phyloP scores from a whole-genome alignment of 2,329 filamentous ascomycete species.

The Cercospora sojina region DNA sequence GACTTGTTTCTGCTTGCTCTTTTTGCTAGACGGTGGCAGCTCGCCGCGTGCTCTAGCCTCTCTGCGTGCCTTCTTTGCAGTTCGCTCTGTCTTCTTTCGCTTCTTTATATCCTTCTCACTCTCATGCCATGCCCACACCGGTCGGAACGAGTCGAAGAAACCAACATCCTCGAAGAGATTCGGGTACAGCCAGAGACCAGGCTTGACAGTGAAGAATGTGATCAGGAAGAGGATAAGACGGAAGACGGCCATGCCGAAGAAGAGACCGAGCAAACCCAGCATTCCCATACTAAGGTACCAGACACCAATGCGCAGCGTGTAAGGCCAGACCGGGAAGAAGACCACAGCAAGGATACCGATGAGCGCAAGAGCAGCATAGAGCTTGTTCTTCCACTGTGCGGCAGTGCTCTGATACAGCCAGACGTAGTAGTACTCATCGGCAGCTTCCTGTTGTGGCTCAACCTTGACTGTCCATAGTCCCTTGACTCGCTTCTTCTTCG shows the following conservation, averaged over 20 bases:
- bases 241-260: slow-evolving; percentile 98
- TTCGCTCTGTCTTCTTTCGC: slow-evolving; percentile 40
- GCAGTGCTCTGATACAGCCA: slow-evolving; percentile 83
- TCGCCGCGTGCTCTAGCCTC: slow-evolving; percentile 35
- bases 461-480: slow-evolving; percentile 95
- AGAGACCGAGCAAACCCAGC: slow-evolving; percentile 82
- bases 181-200: slow-evolving; percentile 96
- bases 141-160: slow-evolving; percentile 95
- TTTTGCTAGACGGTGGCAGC: slow-evolving; percentile 16
- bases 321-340: slow-evolving; percentile 93
- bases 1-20: slow-evolving; percentile 24
- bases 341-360: slow-evolving; percentile 83
- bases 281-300: slow-evolving; percentile 97
- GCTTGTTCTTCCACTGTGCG: slow-evolving; percentile 86
- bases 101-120: slow-evolving; percentile 40
- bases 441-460: slow-evolving; percentile 89
- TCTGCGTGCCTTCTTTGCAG: slow-evolving; percentile 35
- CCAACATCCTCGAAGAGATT: slow-evolving; percentile 98
- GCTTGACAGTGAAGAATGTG: slow-evolving; percentile 79
- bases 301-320: slow-evolving; percentile 85
- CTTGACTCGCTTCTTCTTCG: slow-evolving; percentile 85
- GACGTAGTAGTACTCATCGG: slow-evolving; percentile 87
- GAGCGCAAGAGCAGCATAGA: slow-evolving; percentile 82
- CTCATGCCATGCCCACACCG: slow-evolving; percentile 94
- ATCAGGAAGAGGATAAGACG: slow-evolving; percentile 89